phyloP scores from a whole-genome alignment of 2,329 filamentous ascomycete species.

The Fusarium sp. region DNA sequence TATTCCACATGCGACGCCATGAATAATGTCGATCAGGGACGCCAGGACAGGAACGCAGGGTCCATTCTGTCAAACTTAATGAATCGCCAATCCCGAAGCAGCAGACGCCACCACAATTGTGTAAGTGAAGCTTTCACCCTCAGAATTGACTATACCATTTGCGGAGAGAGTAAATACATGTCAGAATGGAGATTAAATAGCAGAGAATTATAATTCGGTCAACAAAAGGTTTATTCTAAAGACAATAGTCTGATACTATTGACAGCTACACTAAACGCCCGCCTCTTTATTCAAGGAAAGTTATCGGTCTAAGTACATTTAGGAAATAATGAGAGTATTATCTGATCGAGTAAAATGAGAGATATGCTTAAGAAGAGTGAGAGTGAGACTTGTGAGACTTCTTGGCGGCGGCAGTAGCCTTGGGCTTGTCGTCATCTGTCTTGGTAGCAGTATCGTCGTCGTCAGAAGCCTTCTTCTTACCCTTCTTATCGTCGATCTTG shows the following conservation, averaged over 20 bases:
- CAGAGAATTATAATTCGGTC: too few species aligned
- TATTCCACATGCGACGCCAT: too few species aligned
- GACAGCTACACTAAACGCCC: background rate
- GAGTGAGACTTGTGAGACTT: background rate
- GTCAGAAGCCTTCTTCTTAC: background rate
- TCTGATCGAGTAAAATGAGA: background rate
- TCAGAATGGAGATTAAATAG: too few species aligned
- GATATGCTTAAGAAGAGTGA: background rate
- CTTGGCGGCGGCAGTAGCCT: background rate
- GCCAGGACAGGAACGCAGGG: background rate
- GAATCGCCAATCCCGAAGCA: background rate
- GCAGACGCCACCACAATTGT: background rate
- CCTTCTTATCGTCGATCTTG: too few species aligned
- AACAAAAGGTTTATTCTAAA: background rate
- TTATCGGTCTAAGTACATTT: background rate
- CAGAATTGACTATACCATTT: background rate
- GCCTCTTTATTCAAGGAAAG: background rate
- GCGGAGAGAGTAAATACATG: fast-evolving
- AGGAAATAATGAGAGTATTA: background rate
- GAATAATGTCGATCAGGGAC: background rate
- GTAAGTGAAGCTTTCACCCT: background rate
- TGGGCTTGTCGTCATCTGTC: background rate
- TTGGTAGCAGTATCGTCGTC: background rate
- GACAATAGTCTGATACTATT: background rate
- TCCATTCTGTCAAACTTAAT: background rate